phyloP scores from a whole-genome alignment of 768 basidiomycete genomes.

The Mycena galericulata region DNA sequence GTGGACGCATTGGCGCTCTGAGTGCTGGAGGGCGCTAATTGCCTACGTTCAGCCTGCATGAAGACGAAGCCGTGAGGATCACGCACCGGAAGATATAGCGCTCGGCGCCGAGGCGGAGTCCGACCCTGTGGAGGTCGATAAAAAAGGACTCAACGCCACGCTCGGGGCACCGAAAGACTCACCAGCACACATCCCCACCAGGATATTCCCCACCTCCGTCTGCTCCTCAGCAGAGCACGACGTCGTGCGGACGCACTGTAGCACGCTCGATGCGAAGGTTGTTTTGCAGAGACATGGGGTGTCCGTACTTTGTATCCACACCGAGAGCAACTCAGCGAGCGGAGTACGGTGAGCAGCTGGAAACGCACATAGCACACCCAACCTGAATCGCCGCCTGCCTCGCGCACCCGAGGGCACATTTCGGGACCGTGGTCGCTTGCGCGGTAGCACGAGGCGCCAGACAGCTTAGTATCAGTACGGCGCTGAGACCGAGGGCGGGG shows the following conservation, averaged over 20 bases:
- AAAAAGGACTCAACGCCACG: background rate
- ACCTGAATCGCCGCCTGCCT: too few relatives aligned
- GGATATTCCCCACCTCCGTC: conserved; percentile 6
- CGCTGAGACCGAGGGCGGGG: too few relatives aligned
- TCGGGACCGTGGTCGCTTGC: too few relatives aligned
- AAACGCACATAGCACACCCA: too few relatives aligned
- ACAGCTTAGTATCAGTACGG: too few relatives aligned
- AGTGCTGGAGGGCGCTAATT: too few relatives aligned
- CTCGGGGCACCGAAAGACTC: background rate
- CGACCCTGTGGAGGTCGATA: background rate
- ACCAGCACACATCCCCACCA: conserved; percentile 14
- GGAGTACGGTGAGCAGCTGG: too few relatives aligned
- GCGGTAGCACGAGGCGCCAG: too few relatives aligned
- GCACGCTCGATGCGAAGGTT: conserved; percentile 20
- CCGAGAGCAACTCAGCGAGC: too few relatives aligned
- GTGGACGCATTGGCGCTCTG: too few relatives aligned
- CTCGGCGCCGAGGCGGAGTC: background rate
- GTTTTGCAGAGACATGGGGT: conserved; percentile 26
- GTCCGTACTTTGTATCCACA: too few relatives aligned
- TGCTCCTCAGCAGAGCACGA: conserved; percentile 23
- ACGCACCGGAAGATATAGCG: background rate
- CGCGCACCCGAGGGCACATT: too few relatives aligned
- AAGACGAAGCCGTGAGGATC: background rate
- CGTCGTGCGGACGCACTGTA: conserved; percentile 20
- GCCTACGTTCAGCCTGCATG: background rate